Evolutionary conservation across 106 monocot genomes (phyloP), one percentile per base, ranked within the genome.

Genomic region (Dactylorhiza incarnata): DNA sequence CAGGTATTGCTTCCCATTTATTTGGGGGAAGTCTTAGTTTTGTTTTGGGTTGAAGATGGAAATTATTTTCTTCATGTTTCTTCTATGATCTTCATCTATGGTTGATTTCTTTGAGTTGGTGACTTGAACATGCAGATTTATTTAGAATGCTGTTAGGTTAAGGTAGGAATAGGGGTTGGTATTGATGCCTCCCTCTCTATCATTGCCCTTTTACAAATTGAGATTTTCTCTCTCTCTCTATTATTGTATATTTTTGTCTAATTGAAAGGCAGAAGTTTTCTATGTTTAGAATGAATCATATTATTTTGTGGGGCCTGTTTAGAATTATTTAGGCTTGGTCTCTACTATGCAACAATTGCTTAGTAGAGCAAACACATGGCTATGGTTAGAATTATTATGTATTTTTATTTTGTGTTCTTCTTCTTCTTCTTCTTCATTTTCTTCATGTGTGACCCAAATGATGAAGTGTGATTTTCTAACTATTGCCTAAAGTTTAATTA

Each of bases 1-100:
- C 80, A 84, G 89, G 89, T 89, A 82, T 20, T 65, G 19, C 24
- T 19, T 45, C 71, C 58, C 26, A 49, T n/a, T 24, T 14, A 53
- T 43, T 17, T 45, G 24, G 26, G 26, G 37, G 37, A 37, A 3
- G 2, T 51, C 9, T 29, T 17, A 25, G 58, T n/a, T 0, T 75
- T 56, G 11, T 17, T 46, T 75, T 43, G 23, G 5, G 10, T 4
- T 47, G 22, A 75, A 58, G 29, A 17, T 46, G 3, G 46, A 61
- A 61, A 10, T 5, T 65, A 12, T 20, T 65, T 65, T 3, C 29
- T 52, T 29, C 24, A 3, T 65, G 26, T 26, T 65, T 65, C 65
- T 26, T 65, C 29, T 13, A 26, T 65, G 24, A 37, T 37, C 37
- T 37, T 37, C 37, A 37, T 37, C 37, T 3, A 37, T 37, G 37